These are phyloP conservation scores for Malassezia sp. DNA, from an alignment of 1,284 basidiomycete species.

Conservation along the genomic window DNA sequence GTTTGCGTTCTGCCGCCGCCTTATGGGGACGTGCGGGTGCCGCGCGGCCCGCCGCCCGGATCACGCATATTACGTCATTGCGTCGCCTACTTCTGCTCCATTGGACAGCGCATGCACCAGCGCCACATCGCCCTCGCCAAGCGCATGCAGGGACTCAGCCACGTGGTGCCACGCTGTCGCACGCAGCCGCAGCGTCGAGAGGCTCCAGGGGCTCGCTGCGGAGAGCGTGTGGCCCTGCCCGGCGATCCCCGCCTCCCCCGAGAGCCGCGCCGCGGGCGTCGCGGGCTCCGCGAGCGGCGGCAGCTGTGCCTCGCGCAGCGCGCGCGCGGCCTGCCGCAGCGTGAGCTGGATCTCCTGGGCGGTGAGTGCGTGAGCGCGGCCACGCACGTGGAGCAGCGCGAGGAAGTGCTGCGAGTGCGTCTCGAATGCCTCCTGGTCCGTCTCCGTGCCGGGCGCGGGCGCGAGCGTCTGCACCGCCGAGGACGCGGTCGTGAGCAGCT, in stretches of 20 bases:
- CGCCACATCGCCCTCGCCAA: not conserved
- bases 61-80: not conserved
- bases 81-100: constrained; percentile 1
- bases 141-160: constrained; percentile 4
- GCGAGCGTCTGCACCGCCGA: constrained; percentile 2
- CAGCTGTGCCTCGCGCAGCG: constrained; percentile 15
- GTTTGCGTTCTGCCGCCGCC: not conserved
- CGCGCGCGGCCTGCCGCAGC: constrained; percentile 13
- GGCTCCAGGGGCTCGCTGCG: constrained; percentile 3
- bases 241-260: constrained; percentile 13
- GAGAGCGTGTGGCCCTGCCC: constrained; percentile 3
- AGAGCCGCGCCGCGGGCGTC: constrained; percentile 8
- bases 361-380: not conserved
- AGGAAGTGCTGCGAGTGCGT: constrained; percentile 8
- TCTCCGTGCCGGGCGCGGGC: not conserved
- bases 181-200: constrained; percentile 14
- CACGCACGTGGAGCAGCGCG: constrained; percentile 11
- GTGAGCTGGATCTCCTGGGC: constrained; percentile 16
- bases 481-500: constrained; percentile 4
- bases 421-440: not conserved
- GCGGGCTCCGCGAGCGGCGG: constrained; percentile 13
- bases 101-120: not conserved
- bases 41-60: not conserved
- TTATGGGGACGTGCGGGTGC: not conserved
- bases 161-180: constrained; percentile 14